Evolutionary conservation across 805 yeast species (phyloP).

Genomic region (Metschnikowia similis): DNA sequence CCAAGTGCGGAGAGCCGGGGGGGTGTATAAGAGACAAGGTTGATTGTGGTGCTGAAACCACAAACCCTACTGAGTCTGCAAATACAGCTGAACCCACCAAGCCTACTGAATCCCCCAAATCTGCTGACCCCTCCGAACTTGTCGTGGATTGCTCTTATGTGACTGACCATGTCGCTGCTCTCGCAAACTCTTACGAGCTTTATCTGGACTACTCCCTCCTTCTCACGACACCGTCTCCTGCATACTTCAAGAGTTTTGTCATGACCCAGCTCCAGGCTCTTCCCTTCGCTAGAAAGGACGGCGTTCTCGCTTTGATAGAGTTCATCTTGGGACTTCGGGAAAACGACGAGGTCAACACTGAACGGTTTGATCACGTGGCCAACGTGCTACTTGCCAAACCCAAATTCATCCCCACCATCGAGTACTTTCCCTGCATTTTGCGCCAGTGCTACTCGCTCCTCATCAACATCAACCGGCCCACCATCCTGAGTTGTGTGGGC

Average conservation of each 20-base stretch:
- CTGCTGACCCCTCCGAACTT: no score
- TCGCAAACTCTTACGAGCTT: constrained; percentile 65
- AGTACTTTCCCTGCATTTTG: constrained; percentile 58
- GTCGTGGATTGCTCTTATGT: no score
- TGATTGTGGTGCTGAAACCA: no score
- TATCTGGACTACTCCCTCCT: constrained; percentile 58
- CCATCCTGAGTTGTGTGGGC: constrained; percentile 52
- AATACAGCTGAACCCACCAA: no score
- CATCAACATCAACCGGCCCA: constrained; percentile 56
- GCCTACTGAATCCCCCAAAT: no score
- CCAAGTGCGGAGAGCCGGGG: no score
- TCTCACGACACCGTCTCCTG: constrained; percentile 45
- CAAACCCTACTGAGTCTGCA: no score
- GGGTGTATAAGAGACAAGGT: no score
- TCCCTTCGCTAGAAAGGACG: constrained; percentile 56
- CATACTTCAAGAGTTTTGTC: constrained; percentile 44
- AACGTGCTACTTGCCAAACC: constrained; percentile 66
- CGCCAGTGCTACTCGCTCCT: constrained; percentile 59
- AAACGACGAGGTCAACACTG: constrained; percentile 60
- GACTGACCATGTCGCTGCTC: constrained; percentile 25
- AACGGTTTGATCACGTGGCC: constrained; percentile 64
- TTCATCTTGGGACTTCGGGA: constrained; percentile 75
- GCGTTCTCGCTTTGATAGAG: constrained; percentile 72
- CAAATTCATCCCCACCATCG: constrained; percentile 35
- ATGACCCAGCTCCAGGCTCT: constrained; percentile 48